Conservation (phyloP, 805 yeast species). For the Metschnikowia orientalis region DNA sequence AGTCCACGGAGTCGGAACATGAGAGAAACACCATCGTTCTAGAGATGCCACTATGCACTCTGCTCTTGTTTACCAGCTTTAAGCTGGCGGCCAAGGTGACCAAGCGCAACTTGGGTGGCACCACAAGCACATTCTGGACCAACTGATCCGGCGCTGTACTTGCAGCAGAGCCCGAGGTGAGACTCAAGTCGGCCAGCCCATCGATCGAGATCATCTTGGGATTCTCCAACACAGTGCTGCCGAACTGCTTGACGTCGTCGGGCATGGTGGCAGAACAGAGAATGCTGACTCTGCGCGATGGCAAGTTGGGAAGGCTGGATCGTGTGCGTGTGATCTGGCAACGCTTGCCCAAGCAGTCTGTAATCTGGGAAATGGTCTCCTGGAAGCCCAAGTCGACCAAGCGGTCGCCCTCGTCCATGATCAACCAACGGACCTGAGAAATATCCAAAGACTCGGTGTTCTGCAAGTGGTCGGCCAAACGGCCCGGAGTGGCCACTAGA, state of each 20-base stretch:
- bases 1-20: constrained; percentile 95
- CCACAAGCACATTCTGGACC: constrained; percentile 71
- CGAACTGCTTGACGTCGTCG: constrained; percentile 72
- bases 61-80: constrained; percentile 35
- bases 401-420: constrained; percentile 95
- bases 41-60: constrained; percentile 30
- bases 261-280: constrained; percentile 94
- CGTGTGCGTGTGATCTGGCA: constrained; percentile 37
- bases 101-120: constrained; percentile 87
- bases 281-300: constrained; percentile 66
- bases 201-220: constrained; percentile 64
- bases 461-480: constrained; percentile 90
- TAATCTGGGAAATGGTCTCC: constrained; percentile 78
- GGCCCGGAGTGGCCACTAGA: constrained; percentile 96
- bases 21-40: constrained; percentile 83
- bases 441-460: constrained; percentile 75
- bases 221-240: constrained; percentile 67
- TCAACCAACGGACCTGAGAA: constrained; percentile 75
- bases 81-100: constrained; percentile 73
- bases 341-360: constrained; percentile 50
- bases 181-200: constrained; percentile 11
- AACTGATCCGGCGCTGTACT: constrained; percentile 92
- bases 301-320: constrained; percentile 53
- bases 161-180: no score
- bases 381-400: constrained; percentile 95